Evolutionary conservation across 2,329 filamentous ascomycete genomes (phyloP), one percentile per base, ranked within the genome.

Genomic region (Neurospora sp.): DNA sequence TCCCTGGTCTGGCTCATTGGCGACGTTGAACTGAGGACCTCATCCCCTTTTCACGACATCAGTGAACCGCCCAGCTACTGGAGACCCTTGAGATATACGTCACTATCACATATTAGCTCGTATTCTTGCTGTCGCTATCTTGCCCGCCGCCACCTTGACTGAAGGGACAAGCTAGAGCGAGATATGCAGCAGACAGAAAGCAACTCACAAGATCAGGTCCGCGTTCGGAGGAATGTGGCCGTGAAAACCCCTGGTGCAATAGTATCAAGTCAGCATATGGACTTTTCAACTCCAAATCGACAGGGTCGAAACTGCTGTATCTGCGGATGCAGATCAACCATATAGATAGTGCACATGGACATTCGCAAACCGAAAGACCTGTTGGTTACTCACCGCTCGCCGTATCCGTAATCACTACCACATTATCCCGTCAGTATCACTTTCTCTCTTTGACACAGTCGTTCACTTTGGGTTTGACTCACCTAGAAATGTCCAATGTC

Each of bases 171-270:
- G 4, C 13, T 3, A 3, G 3, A 66, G 23, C 9, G 33, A 68
- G 36, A 19, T 11, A 19, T 19, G 23, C 38, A 38, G n/a, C 19
- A 13, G 11, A 9, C 17, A 5, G 13, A 13, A 9, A 23, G 19
- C n/a, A 17, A 88, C 92, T 85, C 86, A 96, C 93, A 96, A 96
- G 83, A 96, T 86, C 73, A 97, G 85, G 74, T 85, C 88, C n/a
- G 92, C 83, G 76, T 90, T 87, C 46, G 89, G 81, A 72, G 93
- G 93, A 73, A 97, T 96, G 76, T 90, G 84, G 70, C 89, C 90
- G 40, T 91, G 88, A 83, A 94, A 96, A 70, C 93, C 93, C 75
- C 91, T 93, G 73, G 7, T 4, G 23, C 13, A 62, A 42, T 10
- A 46, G 70, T 42, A 72, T 69, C 46, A 67, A 71, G 43, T 70